A percentile compares a stretch with the other conserved stretches of the same genome.
These are phyloP conservation scores for Moniliella sp. DNA, from an alignment of 1,284 basidiomycete genomes.

Conservation along the genomic window DNA sequence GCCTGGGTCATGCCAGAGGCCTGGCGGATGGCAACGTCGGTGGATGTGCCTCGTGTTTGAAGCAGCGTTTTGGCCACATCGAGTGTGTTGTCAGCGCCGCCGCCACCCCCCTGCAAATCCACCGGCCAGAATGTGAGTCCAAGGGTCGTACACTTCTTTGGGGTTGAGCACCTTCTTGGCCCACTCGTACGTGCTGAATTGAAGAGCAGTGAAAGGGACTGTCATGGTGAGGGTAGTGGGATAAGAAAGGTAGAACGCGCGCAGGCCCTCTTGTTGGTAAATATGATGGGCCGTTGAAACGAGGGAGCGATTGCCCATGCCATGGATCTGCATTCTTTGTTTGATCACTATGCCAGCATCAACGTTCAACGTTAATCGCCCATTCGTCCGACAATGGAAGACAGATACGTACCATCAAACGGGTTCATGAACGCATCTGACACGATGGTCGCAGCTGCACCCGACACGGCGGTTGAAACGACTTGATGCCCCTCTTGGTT, in stretches of 20 bases:
- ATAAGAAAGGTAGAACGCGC: conserved; percentile 92
- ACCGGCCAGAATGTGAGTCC: conserved; percentile 71
- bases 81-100: conserved; percentile 79
- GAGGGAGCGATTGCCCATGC: conserved; percentile 68
- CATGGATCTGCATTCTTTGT: conserved; percentile 91
- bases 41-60: conserved; percentile 70
- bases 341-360: conserved; percentile 52
- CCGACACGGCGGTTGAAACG: conserved; percentile 64
- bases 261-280: conserved; percentile 61
- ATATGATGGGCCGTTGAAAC: conserved; percentile 59
- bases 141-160: conserved; percentile 60
- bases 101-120: conserved; percentile 73
- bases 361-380: conserved; percentile 1
- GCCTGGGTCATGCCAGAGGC: conserved; percentile 71
- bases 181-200: conserved; percentile 90
- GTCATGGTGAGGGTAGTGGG: conserved; percentile 82
- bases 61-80: conserved; percentile 95
- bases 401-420: conserved; percentile 61
- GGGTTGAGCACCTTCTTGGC: conserved; percentile 74
- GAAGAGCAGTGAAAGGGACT: conserved; percentile 91
- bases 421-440: conserved; percentile 98
- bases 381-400: background rate
- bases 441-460: conserved; percentile 78
- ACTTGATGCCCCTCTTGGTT: conserved; percentile 61
- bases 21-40: conserved; percentile 59